Conservation (phyloP, 768 basidiomycete species). For the Goffeauzyma gilvescens region DNA sequence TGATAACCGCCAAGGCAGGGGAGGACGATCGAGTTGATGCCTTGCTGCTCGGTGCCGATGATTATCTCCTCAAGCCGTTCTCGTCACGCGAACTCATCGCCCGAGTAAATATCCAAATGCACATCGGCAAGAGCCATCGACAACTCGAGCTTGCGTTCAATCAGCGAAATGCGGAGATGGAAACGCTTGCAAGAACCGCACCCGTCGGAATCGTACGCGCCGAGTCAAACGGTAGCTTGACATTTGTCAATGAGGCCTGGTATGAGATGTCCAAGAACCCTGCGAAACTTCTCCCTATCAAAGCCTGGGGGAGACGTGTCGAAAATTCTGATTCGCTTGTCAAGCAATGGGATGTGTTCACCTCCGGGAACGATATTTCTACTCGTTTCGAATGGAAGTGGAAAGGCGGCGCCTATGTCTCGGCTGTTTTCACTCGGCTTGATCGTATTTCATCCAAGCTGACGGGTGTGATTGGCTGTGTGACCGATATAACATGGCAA, state of each 20-base stretch:
- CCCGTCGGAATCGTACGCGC: constrained; percentile 25
- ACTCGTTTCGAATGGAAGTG: constrained; percentile 20
- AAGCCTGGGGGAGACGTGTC: too few species aligned
- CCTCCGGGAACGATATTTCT: neutral
- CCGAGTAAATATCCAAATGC: constrained; percentile 34
- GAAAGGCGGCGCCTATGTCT: constrained; percentile 15
- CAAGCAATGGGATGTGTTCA: too few species aligned
- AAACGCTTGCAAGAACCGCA: constrained; percentile 18
- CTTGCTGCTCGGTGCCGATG: constrained; percentile 33
- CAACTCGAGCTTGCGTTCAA: constrained; percentile 18
- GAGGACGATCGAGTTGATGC: constrained; percentile 33
- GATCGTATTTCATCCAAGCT: constrained; percentile 15
- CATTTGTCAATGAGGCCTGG: constrained; percentile 17
- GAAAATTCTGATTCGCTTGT: too few species aligned
- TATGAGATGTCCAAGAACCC: neutral
- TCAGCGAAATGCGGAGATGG: constrained; percentile 18
- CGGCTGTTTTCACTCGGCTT: constrained; percentile 19
- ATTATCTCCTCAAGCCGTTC: constrained; percentile 35
- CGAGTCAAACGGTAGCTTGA: constrained; percentile 11
- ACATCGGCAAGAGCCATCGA: constrained; percentile 33
- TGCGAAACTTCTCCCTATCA: too few species aligned
- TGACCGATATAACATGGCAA: constrained; percentile 17
- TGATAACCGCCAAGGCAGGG: constrained; percentile 11
- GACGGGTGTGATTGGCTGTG: constrained; percentile 21
- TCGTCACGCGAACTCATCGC: constrained; percentile 33